These are phyloP conservation scores for Termitomyces sp. DNA, from an alignment of 768 basidiomycete species.

Conservation along the genomic window DNA sequence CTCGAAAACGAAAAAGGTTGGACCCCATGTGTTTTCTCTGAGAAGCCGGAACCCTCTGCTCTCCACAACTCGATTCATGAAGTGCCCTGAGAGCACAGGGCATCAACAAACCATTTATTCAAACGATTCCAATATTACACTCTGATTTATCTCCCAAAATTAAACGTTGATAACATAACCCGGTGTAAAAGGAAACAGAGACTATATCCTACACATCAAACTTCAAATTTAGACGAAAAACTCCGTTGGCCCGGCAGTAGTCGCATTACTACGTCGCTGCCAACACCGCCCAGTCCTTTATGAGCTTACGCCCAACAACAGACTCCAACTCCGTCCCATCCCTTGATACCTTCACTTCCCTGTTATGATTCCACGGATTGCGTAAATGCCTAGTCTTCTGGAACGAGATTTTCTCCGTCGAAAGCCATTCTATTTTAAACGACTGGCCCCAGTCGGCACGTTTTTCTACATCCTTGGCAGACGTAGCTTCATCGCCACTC, in stretches of 20 bases:
- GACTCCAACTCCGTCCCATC: conserved; percentile 95
- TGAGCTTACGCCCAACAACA: conserved; percentile 52
- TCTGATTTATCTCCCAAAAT: neutral
- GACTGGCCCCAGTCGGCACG: conserved; percentile 70
- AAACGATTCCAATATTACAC: too few relatives aligned
- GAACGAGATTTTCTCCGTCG: conserved; percentile 68
- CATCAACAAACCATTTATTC: too few relatives aligned
- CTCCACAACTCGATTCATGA: neutral
- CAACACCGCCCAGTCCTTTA: conserved; percentile 62
- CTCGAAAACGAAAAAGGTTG: neutral
- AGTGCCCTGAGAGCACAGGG: neutral
- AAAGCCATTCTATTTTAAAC: conserved; percentile 83
- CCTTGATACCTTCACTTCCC: conserved; percentile 74
- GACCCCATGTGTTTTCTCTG: neutral
- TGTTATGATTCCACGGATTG: conserved; percentile 90
- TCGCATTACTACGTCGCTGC: conserved; percentile 10
- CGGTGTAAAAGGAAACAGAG: neutral
- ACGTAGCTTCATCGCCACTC: neutral
- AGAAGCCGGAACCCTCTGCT: neutral
- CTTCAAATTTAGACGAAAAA: neutral
- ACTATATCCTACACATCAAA: neutral
- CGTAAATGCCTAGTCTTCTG: conserved; percentile 69
- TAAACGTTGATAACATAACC: neutral
- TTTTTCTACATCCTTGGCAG: conserved; percentile 11
- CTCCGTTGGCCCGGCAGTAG: neutral